phyloP scores from a whole-genome alignment of 352 stramenopile genomes.

The Pilasporangium apinafurcum region DNA sequence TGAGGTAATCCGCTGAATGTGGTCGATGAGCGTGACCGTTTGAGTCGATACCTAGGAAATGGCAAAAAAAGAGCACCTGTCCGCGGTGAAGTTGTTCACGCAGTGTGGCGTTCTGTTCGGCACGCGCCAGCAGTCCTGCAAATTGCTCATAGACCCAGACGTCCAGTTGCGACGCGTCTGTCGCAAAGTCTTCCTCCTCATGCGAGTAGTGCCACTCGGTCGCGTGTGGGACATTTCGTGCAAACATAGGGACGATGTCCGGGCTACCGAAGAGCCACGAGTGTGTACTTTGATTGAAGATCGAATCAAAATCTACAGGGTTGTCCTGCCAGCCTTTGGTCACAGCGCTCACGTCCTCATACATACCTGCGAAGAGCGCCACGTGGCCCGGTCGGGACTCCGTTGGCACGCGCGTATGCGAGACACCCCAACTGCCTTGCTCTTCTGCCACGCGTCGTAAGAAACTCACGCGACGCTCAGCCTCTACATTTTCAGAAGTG shows the following conservation, averaged over 20 bases:
- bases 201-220: slow-evolving; percentile 68
- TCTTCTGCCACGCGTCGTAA: slow-evolving; percentile 47
- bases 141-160: slow-evolving; percentile 69
- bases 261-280: slow-evolving; percentile 76
- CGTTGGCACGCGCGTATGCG: slow-evolving; percentile 82
- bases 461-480: slow-evolving; percentile 43
- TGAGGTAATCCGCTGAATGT: slow-evolving; percentile 68
- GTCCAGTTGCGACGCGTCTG: slow-evolving; percentile 69
- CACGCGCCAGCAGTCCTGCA: slow-evolving; percentile 28
- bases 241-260: slow-evolving; percentile 86
- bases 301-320: slow-evolving; percentile 82
- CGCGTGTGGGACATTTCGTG: slow-evolving; percentile 62
- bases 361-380: slow-evolving; percentile 83
- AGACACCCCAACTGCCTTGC: slow-evolving; percentile 71
- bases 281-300: slow-evolving; percentile 74
- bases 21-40: slow-evolving; percentile 83
- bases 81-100: slow-evolving; percentile 21
- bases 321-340: slow-evolving; percentile 87
- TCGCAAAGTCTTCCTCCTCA: slow-evolving; percentile 77
- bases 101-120: slow-evolving; percentile 15
- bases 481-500: slow-evolving; percentile 4
- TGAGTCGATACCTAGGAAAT: slow-evolving; percentile 82
- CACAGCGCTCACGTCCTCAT: slow-evolving; percentile 84
- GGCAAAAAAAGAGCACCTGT: slow-evolving; percentile 71
- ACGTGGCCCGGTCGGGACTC: slow-evolving; percentile 80